phyloP scores from a whole-genome alignment of 2,329 filamentous ascomycete genomes.

The Cercospora citrullina region DNA sequence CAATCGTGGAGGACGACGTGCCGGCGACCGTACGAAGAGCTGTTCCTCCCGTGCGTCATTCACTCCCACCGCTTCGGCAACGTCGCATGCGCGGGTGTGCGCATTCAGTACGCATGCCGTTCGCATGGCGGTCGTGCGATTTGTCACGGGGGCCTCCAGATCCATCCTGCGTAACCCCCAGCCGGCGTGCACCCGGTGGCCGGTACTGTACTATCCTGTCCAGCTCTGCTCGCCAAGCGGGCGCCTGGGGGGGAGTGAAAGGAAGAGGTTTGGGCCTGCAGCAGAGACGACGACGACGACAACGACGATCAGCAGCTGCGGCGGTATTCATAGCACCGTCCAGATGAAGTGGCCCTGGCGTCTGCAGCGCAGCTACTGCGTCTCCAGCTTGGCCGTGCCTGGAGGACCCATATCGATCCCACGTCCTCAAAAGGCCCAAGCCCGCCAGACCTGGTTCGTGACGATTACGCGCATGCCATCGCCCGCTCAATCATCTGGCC shows the following conservation, averaged over 20 bases:
- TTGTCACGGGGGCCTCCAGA: constrained; percentile 21
- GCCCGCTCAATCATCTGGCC: constrained; percentile 6
- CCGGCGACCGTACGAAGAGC: neutral
- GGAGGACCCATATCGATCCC: neutral
- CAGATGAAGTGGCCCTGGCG: constrained; percentile 18
- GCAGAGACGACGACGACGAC: neutral
- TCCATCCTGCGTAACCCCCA: constrained; percentile 12
- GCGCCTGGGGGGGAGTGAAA: no score
- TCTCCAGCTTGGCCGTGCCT: constrained; percentile 11
- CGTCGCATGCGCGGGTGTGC: constrained; percentile 18
- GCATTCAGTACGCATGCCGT: constrained; percentile 26
- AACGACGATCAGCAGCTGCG: neutral
- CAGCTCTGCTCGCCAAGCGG: neutral
- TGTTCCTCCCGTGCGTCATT: constrained; percentile 9
- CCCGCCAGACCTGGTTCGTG: constrained; percentile 2
- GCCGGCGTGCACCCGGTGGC: constrained; percentile 18
- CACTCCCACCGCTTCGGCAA: constrained; percentile 3
- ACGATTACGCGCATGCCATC: constrained; percentile 13
- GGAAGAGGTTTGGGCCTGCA: neutral
- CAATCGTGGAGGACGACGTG: neutral
- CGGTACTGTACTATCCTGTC: neutral
- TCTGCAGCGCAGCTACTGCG: constrained; percentile 7
- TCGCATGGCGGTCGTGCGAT: constrained; percentile 27
- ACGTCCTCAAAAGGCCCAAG: constrained; percentile 5
- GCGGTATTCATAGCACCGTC: constrained; percentile 15